phyloP scores from a whole-genome alignment of 495 filamentous ascomycete species.

The Bathelium albidoporum region DNA sequence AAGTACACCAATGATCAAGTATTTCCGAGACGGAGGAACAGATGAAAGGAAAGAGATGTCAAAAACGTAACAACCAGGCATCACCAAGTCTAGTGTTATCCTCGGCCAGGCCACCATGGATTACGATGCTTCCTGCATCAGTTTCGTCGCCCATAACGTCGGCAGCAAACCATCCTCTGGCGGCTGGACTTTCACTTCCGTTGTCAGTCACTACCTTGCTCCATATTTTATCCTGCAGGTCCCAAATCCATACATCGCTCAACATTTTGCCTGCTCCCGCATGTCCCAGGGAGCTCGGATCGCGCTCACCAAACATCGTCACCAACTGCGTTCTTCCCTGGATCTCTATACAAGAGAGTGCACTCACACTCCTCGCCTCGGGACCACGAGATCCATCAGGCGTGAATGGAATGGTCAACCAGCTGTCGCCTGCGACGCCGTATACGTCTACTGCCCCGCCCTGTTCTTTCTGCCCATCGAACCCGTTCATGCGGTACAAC shows the following conservation, averaged over 20 bases:
- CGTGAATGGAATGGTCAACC: constrained; percentile 39
- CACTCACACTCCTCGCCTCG: constrained; percentile 38
- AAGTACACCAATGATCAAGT: no score
- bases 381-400: constrained; percentile 34
- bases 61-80: no score
- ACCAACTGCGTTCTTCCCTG: constrained; percentile 50
- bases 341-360: constrained; percentile 38
- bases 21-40: no score
- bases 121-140: constrained; percentile 26
- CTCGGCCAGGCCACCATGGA: constrained; percentile 40
- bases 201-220: constrained; percentile 39
- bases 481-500: constrained; percentile 65
- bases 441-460: constrained; percentile 57
- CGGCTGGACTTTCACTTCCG: constrained; percentile 35
- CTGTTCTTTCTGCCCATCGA: constrained; percentile 52
- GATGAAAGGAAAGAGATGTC: no score
- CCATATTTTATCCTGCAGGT: constrained; percentile 46
- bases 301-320: constrained; percentile 57
- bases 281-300: constrained; percentile 52
- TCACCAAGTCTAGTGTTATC: constrained; percentile 39
- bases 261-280: constrained; percentile 59
- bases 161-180: constrained; percentile 35
- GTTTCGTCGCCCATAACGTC: constrained; percentile 17
- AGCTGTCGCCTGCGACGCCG: constrained; percentile 25
- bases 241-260: constrained; percentile 65